Conservation (phyloP, 768 basidiomycete species). For the Phallus indusiatus region DNA sequence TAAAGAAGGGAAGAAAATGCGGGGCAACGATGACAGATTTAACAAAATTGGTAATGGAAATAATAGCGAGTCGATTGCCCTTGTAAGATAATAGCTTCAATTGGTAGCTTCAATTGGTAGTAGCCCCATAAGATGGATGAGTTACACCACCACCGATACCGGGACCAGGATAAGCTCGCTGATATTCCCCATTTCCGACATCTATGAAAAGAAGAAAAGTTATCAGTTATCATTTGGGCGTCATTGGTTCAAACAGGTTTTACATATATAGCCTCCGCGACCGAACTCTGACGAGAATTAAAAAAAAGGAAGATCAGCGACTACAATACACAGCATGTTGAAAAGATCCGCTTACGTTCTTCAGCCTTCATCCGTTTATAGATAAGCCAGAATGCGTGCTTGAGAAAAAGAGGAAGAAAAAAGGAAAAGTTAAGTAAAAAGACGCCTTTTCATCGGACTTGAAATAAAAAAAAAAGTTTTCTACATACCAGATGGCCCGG, state of each 20-base stretch:
- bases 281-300: conserved; percentile 39
- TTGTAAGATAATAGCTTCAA: background rate
- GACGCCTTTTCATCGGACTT: background rate
- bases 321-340: background rate
- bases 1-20: too few species aligned
- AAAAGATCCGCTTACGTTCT: conserved; percentile 29
- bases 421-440: background rate
- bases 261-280: conserved; percentile 64
- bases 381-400: conserved; percentile 86
- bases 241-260: conserved; percentile 21
- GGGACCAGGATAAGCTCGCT: conserved; percentile 15
- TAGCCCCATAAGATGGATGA: conserved; percentile 10
- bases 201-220: conserved; percentile 19
- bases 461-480: background rate
- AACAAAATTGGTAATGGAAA: too few species aligned
- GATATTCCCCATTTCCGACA: conserved; percentile 29
- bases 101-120: conserved; percentile 28
- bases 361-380: conserved; percentile 87
- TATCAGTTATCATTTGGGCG: background rate
- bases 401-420: background rate
- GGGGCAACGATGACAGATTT: too few species aligned
- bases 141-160: conserved; percentile 8
- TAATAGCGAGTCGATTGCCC: too few species aligned
- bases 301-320: background rate
- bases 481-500: conserved; percentile 47